Evolutionary conservation across 129 eudicot species (phyloP).

Genomic region (Helianthus annuus): DNA sequence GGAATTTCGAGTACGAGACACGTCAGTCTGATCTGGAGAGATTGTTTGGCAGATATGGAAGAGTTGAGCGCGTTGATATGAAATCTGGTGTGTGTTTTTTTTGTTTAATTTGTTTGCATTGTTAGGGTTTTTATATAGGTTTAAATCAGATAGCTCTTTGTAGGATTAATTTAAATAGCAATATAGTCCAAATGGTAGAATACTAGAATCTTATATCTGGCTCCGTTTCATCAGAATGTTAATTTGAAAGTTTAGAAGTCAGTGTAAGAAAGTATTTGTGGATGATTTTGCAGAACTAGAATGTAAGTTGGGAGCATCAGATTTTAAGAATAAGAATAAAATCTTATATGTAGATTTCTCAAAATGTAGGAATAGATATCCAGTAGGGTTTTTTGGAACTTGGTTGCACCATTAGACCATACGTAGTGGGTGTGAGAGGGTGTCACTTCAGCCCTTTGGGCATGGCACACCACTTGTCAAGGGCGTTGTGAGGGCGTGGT

Average conservation of each 20-base stretch:
- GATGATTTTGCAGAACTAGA: background rate
- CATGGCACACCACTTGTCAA: too few relatives aligned
- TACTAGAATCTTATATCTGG: background rate
- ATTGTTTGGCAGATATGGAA: slow-evolving; percentile 78
- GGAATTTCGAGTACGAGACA: slow-evolving; percentile 85
- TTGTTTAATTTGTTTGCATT: background rate
- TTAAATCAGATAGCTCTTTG: background rate
- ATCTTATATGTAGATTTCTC: too few relatives aligned
- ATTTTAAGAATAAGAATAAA: background rate
- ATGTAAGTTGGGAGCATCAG: background rate
- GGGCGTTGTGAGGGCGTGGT: too few relatives aligned
- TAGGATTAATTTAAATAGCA: background rate
- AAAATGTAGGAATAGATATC: too few relatives aligned
- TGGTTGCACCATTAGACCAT: too few relatives aligned
- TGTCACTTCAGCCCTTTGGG: too few relatives aligned
- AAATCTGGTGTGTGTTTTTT: slow-evolving; percentile 61
- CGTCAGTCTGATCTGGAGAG: slow-evolving; percentile 88
- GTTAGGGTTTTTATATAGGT: background rate
- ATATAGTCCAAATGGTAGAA: background rate
- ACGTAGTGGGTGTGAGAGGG: too few relatives aligned
- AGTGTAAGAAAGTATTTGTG: background rate
- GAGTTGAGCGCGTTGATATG: slow-evolving; percentile 85
- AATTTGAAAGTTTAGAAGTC: background rate
- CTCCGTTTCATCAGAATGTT: background rate
- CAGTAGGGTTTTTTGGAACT: too few relatives aligned